Conservation (phyloP, 2,329 filamentous ascomycete species). For the Curvularia eragrostidis region DNA sequence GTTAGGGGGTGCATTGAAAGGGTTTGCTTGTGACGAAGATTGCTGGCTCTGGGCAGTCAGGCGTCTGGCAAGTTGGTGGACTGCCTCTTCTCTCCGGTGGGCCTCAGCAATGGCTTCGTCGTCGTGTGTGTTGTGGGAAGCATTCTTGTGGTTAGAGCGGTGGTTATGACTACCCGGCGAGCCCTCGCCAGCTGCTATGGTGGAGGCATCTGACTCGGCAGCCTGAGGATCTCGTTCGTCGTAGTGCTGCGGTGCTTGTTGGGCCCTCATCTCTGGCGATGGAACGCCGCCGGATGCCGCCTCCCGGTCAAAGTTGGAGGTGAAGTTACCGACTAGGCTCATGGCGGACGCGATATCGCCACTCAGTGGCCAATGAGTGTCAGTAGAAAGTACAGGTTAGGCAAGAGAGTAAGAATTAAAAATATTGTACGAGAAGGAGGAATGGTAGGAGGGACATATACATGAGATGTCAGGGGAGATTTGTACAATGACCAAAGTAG, state of each 20-base stretch:
- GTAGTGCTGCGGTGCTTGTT: conserved; percentile 26
- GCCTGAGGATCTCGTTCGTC: conserved; percentile 19
- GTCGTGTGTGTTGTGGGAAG: conserved; percentile 31
- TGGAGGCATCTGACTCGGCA: conserved; percentile 43
- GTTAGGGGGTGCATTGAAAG: conserved; percentile 49
- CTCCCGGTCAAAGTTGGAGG: conserved; percentile 52
- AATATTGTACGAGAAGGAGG: conserved; percentile 15
- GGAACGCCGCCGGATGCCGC: conserved; percentile 48
- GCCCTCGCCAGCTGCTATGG: conserved; percentile 38
- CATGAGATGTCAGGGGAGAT: conserved; percentile 14
- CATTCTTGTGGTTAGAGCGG: conserved; percentile 26
- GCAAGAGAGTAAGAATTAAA: conserved; percentile 21
- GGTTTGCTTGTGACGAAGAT: conserved; percentile 49
- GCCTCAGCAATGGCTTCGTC: conserved; percentile 29
- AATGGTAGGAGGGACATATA: not conserved
- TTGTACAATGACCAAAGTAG: conserved; percentile 26
- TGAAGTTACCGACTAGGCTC: conserved; percentile 48
- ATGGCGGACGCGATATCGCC: conserved; percentile 39
- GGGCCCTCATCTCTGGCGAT: conserved; percentile 1
- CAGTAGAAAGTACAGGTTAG: not conserved
- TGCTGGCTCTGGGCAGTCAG: conserved; percentile 51
- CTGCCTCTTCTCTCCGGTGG: conserved; percentile 43
- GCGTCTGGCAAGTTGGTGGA: conserved; percentile 52
- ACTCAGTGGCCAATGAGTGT: conserved; percentile 11
- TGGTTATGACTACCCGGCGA: conserved; percentile 32